phyloP scores from a whole-genome alignment of 768 basidiomycete species.

The Lactifluus rugatus region DNA sequence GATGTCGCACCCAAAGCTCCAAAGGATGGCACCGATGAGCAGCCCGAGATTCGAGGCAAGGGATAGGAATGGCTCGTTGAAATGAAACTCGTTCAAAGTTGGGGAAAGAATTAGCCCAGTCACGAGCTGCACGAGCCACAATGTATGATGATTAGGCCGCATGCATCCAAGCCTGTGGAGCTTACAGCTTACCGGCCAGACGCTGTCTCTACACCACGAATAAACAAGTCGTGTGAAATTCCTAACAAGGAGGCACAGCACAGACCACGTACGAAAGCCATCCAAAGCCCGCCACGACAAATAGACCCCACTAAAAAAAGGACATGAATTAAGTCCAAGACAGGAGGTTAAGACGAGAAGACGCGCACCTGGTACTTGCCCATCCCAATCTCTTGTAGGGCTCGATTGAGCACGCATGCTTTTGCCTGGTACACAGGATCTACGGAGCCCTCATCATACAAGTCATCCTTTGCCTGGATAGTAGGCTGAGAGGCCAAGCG shows the following conservation, averaged over 20 bases:
- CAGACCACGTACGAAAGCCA: slow-evolving; percentile 54
- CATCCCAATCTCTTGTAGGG: slow-evolving; percentile 60
- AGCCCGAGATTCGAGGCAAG: slow-evolving; percentile 46
- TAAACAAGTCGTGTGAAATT: background rate
- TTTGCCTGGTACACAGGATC: slow-evolving; percentile 55
- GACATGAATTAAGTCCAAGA: background rate
- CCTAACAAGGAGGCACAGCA: background rate
- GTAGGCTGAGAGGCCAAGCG: background rate
- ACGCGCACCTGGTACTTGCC: slow-evolving; percentile 52
- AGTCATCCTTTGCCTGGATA: background rate
- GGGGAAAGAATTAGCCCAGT: slow-evolving; percentile 40
- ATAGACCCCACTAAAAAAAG: slow-evolving; percentile 44
- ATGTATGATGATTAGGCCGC: background rate
- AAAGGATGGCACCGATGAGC: slow-evolving; percentile 40
- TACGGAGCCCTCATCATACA: slow-evolving; percentile 24
- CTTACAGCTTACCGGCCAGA: slow-evolving; percentile 51
- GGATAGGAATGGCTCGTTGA: slow-evolving; percentile 38
- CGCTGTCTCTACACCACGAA: slow-evolving; percentile 43
- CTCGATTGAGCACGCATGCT: slow-evolving; percentile 46
- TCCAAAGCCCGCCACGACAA: slow-evolving; percentile 62
- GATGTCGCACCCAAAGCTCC: slow-evolving; percentile 41
- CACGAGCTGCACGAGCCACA: slow-evolving; percentile 25
- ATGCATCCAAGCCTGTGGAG: background rate
- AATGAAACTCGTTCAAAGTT: slow-evolving; percentile 39
- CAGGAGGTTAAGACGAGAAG: background rate